These are phyloP conservation scores for Diaporthe humulicola DNA, from an alignment of 2,329 filamentous ascomycete genomes.

Conservation along the genomic window DNA sequence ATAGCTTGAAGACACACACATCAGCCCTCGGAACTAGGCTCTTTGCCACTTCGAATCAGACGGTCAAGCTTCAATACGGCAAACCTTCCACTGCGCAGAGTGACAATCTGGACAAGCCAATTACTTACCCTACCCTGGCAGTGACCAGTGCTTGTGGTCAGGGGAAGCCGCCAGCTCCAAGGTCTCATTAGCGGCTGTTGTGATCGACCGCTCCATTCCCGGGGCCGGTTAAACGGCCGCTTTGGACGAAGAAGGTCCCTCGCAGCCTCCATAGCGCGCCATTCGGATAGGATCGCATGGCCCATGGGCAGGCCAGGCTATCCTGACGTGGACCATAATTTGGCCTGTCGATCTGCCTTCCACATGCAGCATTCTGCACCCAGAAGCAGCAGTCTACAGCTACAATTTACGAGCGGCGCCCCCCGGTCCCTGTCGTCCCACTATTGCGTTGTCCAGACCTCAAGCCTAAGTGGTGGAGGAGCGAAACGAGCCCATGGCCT, in stretches of 20 bases:
- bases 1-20: not conserved
- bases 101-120: not conserved
- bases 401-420: not conserved
- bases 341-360: constrained; percentile 3
- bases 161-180: not conserved
- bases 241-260: not conserved
- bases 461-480: constrained; percentile 12
- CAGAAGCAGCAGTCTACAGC: not conserved
- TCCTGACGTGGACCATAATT: constrained; percentile 3
- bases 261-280: not conserved
- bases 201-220: not conserved
- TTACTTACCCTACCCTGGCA: not conserved
- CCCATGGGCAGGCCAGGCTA: not conserved
- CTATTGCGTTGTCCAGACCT: not conserved
- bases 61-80: not conserved
- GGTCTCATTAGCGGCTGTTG: not conserved
- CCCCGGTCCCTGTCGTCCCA: constrained; percentile 11
- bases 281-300: constrained; percentile 5
- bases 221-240: not conserved
- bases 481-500: constrained; percentile 12
- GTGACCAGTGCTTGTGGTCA: not conserved
- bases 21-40: not conserved
- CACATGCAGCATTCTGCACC: not conserved
- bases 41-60: not conserved
- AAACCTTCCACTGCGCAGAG: not conserved